These are phyloP conservation scores for Pseudonitzschia delicatissima DNA, from an alignment of 108 stramenopile genomes.

Conservation along the genomic window DNA sequence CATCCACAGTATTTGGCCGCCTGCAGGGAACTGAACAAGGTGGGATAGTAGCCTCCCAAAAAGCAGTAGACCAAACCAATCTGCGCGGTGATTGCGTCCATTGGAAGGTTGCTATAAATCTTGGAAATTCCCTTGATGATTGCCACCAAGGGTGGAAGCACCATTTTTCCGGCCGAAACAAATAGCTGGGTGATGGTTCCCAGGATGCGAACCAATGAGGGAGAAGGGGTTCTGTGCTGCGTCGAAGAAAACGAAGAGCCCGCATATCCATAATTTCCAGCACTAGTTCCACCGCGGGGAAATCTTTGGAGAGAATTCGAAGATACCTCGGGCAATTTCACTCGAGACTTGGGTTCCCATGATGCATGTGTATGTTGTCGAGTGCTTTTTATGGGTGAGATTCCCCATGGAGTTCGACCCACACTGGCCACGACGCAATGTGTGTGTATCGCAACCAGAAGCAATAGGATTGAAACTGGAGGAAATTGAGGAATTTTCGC, in stretches of 20 bases:
- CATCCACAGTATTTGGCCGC: constrained; percentile 40
- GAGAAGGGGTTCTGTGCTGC: background rate
- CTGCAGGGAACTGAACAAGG: constrained; percentile 32
- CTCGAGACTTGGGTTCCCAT: no score
- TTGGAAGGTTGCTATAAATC: constrained; percentile 28
- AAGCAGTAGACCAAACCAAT: constrained; percentile 49
- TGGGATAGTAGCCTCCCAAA: constrained; percentile 49
- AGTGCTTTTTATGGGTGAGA: no score
- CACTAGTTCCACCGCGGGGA: background rate
- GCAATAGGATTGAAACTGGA: no score
- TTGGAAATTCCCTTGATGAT: constrained; percentile 1
- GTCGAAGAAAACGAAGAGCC: background rate
- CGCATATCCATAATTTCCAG: no score
- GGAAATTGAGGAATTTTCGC: no score
- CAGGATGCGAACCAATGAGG: constrained; percentile 5
- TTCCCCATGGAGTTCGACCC: no score
- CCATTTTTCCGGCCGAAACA: constrained; percentile 14
- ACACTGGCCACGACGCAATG: no score
- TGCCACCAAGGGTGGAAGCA: constrained; percentile 28
- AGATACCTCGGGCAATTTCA: no score
- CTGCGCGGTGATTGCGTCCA: constrained; percentile 37
- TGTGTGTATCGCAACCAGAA: no score
- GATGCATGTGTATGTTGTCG: no score
- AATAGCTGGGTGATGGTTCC: constrained; percentile 15
- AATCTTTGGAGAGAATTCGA: background rate